phyloP scores from a whole-genome alignment of 1,139 yeast genomes.

The Debaryomyces udenii region DNA sequence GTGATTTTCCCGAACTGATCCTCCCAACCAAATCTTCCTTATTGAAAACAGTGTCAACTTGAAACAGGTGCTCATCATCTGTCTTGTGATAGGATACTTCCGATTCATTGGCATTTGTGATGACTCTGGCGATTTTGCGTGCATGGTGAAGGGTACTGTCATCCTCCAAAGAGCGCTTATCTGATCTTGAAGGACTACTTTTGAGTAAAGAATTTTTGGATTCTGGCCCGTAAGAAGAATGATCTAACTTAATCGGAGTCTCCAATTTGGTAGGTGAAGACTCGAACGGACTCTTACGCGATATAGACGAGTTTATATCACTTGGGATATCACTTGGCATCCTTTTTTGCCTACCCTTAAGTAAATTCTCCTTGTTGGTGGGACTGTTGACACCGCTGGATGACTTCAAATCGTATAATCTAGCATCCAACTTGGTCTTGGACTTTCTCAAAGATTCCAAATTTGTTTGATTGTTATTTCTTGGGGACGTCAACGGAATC shows the following conservation, averaged over 20 bases:
- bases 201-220: conserved; percentile 13
- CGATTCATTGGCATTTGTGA: conserved; percentile 23
- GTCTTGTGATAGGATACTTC: conserved; percentile 7
- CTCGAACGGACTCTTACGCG: conserved; percentile 17
- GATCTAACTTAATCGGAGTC: conserved; percentile 3
- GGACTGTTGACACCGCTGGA: conserved; percentile 9
- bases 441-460: conserved; percentile 23
- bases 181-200: conserved; percentile 9
- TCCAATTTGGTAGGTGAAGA: conserved; percentile 19
- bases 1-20: conserved; percentile 22
- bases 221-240: conserved; percentile 1
- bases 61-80: conserved; percentile 20
- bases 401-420: conserved; percentile 13
- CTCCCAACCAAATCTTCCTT: conserved; percentile 31
- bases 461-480: conserved; percentile 25
- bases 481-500: conserved; percentile 44
- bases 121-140: conserved; percentile 27
- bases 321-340: conserved; percentile 4
- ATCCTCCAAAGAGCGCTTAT: conserved; percentile 14
- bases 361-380: conserved; percentile 19
- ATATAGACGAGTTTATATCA: conserved; percentile 6
- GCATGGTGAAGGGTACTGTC: conserved; percentile 17
- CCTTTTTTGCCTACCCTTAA: not conserved
- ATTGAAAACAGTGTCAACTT: conserved; percentile 27
- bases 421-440: conserved; percentile 21